A percentile compares a stretch with the other conserved stretches of the same genome.
These are phyloP conservation scores for Austroboletus niveus DNA, from an alignment of 1,284 basidiomycete species.

Conservation along the genomic window DNA sequence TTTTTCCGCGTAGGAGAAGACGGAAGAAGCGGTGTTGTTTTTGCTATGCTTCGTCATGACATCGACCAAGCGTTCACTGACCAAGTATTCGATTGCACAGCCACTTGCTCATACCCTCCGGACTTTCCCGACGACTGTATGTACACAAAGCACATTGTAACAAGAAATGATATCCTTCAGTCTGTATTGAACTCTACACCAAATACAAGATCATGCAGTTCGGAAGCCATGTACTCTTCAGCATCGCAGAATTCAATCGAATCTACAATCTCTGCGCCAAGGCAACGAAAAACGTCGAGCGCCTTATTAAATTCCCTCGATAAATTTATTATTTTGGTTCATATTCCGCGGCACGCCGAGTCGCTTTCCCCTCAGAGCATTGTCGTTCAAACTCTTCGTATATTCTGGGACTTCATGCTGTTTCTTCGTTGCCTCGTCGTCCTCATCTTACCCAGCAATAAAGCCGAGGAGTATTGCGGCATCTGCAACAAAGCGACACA, in stretches of 20 bases:
- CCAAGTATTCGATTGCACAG: background rate
- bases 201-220: slow-evolving; percentile 36
- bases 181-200: slow-evolving; percentile 39
- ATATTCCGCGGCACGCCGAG: slow-evolving; percentile 41
- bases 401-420: slow-evolving; percentile 44
- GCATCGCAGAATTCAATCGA: slow-evolving; percentile 40
- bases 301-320: slow-evolving; percentile 37
- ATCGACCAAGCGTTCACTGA: background rate
- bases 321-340: slow-evolving; percentile 6
- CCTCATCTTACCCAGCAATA: slow-evolving; percentile 45
- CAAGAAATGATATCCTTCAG: too few species aligned
- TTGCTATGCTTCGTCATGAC: slow-evolving; percentile 85
- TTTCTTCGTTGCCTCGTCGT: slow-evolving; percentile 43
- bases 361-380: slow-evolving; percentile 39
- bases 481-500: slow-evolving; percentile 47
- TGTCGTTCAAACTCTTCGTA: slow-evolving; percentile 34
- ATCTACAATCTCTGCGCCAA: slow-evolving; percentile 45
- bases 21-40: slow-evolving; percentile 83
- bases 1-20: slow-evolving; percentile 85
- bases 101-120: background rate
- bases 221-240: slow-evolving; percentile 31
- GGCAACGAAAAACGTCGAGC: slow-evolving; percentile 35
- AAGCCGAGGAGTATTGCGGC: slow-evolving; percentile 42
- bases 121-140: too few species aligned
- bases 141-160: too few species aligned